phyloP scores from a whole-genome alignment of 2,329 filamentous ascomycete genomes.

The Aspergillus sp. region DNA sequence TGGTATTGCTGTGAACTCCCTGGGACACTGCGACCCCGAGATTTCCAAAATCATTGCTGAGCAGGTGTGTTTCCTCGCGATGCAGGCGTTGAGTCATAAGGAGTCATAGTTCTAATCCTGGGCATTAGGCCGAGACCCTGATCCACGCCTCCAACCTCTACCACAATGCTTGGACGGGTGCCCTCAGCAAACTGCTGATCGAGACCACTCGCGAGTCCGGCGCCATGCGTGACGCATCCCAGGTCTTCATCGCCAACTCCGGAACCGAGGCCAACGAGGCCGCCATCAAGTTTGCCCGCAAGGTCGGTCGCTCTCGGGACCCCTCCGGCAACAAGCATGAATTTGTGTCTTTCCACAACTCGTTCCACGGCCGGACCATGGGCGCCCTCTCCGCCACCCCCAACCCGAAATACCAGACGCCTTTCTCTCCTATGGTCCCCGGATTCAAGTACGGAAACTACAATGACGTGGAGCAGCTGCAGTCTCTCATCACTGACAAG shows the following conservation, averaged over 20 bases:
- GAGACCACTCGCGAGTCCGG: conserved; percentile 76
- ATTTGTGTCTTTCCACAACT: conserved; percentile 84
- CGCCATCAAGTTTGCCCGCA: conserved; percentile 93
- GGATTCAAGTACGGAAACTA: conserved; percentile 84
- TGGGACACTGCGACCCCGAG: conserved; percentile 86
- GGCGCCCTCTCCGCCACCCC: conserved; percentile 92
- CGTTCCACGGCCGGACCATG: conserved; percentile 97
- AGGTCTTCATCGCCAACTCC: conserved; percentile 93
- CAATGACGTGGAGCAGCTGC: conserved; percentile 75
- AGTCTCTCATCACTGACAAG: conserved; percentile 72
- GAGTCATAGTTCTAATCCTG: background rate
- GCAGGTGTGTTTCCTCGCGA: conserved; percentile 56
- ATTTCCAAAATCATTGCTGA: conserved; percentile 72
- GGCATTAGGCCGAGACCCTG: conserved; percentile 63
- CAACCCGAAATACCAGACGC: conserved; percentile 95
- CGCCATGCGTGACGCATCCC: conserved; percentile 74
- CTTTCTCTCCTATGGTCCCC: conserved; percentile 92
- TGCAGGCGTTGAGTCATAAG: background rate
- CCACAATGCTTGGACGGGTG: conserved; percentile 93
- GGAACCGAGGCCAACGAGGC: conserved; percentile 97
- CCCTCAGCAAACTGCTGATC: conserved; percentile 80
- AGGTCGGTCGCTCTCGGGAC: conserved; percentile 75
- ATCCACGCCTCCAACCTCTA: conserved; percentile 95
- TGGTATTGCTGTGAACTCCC: conserved; percentile 89
- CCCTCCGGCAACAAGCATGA: conserved; percentile 73